Conservation (phyloP, 345 rosid genomes). For the Crucihimalaya himalaica region DNA sequence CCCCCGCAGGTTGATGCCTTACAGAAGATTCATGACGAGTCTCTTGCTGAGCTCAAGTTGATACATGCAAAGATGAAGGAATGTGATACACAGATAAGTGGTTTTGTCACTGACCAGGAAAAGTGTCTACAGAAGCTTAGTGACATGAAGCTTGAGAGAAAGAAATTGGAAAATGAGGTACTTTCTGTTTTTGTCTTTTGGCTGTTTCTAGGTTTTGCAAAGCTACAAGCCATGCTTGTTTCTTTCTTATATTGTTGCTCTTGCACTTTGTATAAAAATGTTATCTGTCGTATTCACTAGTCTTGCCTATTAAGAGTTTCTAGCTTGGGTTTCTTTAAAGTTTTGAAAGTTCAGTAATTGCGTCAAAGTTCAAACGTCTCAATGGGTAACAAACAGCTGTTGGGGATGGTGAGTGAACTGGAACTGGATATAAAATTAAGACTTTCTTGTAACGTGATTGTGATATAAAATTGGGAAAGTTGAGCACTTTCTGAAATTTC, state of each 20-base stretch:
- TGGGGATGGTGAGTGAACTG: not conserved
- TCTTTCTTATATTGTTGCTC: not conserved
- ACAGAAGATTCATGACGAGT: conserved; percentile 58
- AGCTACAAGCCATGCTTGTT: not conserved
- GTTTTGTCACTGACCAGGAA: conserved; percentile 68
- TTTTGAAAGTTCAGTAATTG: not conserved
- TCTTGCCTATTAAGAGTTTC: not conserved
- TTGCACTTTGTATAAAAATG: not conserved
- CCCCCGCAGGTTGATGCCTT: conserved; percentile 62
- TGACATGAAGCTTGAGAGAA: conserved; percentile 81
- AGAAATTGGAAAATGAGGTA: conserved; percentile 98
- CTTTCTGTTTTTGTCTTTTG: not conserved
- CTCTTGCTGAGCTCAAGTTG: conserved; percentile 64
- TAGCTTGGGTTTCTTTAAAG: not conserved
- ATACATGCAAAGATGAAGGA: conserved; percentile 84
- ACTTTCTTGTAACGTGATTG: not conserved
- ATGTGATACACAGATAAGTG: conserved; percentile 83
- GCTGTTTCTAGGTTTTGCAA: conserved; percentile 10
- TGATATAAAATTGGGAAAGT: conserved; percentile 61
- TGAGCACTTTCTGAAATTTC: not conserved
- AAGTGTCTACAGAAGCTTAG: conserved; percentile 66
- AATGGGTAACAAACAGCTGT: not conserved
- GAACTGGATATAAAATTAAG: not conserved
- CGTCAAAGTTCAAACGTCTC: not conserved
- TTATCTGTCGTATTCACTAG: not conserved